Conservation (phyloP, 1,284 basidiomycete species). For the Malassezia slooffiae region DNA sequence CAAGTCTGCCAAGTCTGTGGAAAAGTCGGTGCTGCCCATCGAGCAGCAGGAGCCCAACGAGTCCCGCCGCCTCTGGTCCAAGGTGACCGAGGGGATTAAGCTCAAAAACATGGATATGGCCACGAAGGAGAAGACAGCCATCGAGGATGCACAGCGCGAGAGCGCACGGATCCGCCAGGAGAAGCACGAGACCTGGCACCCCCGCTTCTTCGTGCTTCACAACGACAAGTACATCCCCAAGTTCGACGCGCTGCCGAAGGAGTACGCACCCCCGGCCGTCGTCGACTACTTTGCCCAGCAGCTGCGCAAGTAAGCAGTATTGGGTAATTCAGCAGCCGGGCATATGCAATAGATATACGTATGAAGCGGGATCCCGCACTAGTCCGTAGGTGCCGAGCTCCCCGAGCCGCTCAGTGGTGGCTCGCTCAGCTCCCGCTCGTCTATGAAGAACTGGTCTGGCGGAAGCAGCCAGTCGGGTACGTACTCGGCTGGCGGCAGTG, state of each 20-base stretch:
- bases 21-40: conserved; percentile 73
- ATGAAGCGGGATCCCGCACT: no score
- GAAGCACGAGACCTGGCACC: conserved; percentile 56
- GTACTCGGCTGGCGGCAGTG: conserved; percentile 21
- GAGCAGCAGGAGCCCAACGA: conserved; percentile 82
- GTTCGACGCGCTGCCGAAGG: conserved; percentile 22
- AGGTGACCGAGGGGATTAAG: conserved; percentile 75
- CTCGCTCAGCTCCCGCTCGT: conserved; percentile 22
- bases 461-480: conserved; percentile 31
- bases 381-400: no score
- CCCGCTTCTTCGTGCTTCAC: conserved; percentile 68
- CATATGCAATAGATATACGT: no score
- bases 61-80: conserved; percentile 65
- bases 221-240: conserved; percentile 47
- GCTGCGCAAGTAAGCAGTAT: background rate
- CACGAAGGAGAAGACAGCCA: conserved; percentile 73
- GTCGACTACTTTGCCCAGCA: conserved; percentile 23
- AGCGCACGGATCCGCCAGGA: conserved; percentile 67
- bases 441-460: conserved; percentile 19
- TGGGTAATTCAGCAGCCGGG: background rate
- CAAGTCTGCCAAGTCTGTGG: conserved; percentile 58
- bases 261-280: conserved; percentile 21
- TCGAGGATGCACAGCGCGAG: conserved; percentile 87
- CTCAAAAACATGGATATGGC: conserved; percentile 85
- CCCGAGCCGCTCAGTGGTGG: no score